Evolutionary conservation across 2,329 filamentous ascomycete genomes (phyloP).

Genomic region (Colletotrichum liaoningense): DNA sequence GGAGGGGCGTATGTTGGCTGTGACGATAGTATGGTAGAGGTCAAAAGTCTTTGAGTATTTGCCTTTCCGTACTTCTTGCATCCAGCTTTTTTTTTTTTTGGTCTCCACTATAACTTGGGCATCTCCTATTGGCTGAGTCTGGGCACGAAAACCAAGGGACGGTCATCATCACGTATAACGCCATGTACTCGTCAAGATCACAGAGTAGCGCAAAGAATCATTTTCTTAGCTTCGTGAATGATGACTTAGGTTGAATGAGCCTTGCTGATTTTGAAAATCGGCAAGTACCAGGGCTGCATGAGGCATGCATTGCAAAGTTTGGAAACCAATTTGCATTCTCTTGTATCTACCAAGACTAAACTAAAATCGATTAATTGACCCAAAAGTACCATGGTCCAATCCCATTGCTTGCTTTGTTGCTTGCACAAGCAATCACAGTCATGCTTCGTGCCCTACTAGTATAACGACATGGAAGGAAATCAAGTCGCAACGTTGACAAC

Average conservation of each 20-base stretch:
- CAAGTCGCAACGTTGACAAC: background rate
- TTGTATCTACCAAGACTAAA: background rate
- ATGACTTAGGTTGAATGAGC: background rate
- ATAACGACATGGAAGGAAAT: background rate
- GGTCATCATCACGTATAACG: background rate
- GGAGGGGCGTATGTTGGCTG: background rate
- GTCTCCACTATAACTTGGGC: background rate
- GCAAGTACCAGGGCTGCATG: too few relatives aligned
- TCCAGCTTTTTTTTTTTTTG: conserved; percentile 10
- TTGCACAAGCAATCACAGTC: background rate
- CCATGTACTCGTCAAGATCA: too few relatives aligned
- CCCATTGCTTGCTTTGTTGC: background rate
- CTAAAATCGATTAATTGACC: background rate
- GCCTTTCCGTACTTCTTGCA: background rate
- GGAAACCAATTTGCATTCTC: background rate
- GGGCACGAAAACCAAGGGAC: background rate
- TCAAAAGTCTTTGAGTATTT: background rate
- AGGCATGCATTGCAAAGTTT: too few relatives aligned
- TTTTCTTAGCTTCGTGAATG: background rate
- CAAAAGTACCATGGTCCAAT: background rate
- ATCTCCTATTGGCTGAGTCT: background rate
- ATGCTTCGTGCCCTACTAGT: background rate
- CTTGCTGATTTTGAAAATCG: too few relatives aligned
- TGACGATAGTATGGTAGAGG: background rate
- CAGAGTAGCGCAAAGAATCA: background rate